Evolutionary conservation across 257 asterid genomes (phyloP).

Genomic region (Nicotiana sylvestris): DNA sequence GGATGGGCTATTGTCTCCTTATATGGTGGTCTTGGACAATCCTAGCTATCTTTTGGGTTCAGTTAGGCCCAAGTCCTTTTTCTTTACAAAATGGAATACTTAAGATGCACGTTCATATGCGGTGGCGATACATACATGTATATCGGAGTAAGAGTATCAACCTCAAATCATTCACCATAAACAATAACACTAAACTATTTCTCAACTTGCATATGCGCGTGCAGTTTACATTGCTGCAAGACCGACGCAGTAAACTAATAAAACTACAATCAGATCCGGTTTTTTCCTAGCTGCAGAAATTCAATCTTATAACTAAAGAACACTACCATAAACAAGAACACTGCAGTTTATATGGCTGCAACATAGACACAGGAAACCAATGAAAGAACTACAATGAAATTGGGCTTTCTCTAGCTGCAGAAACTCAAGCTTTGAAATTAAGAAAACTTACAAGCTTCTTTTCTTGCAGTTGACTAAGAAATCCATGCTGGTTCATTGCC

Average conservation of each 20-base stretch:
- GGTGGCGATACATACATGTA: neutral
- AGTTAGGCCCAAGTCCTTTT: neutral
- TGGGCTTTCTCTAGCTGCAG: neutral
- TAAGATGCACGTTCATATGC: neutral
- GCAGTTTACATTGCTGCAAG: slow-evolving; percentile 1
- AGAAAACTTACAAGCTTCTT: slow-evolving; percentile 86
- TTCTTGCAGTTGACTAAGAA: slow-evolving; percentile 98
- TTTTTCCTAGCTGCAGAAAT: neutral
- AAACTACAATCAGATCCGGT: neutral
- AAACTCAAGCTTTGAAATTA: neutral
- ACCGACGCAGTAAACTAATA: neutral
- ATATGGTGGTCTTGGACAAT: neutral
- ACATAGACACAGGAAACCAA: slow-evolving; percentile 1
- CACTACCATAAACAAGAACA: neutral
- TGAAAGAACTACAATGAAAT: slow-evolving; percentile 2
- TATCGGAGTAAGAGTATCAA: neutral
- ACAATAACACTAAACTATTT: neutral
- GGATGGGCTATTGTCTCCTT: neutral
- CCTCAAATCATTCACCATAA: neutral
- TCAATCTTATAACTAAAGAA: neutral
- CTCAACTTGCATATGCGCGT: neutral
- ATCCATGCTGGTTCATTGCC: slow-evolving; percentile 98
- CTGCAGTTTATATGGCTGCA: neutral
- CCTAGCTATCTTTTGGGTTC: neutral
- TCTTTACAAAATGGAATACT: neutral